Evolutionary conservation across 2,329 filamentous ascomycete species (phyloP).

Genomic region (Arthrinium puccinioides): DNA sequence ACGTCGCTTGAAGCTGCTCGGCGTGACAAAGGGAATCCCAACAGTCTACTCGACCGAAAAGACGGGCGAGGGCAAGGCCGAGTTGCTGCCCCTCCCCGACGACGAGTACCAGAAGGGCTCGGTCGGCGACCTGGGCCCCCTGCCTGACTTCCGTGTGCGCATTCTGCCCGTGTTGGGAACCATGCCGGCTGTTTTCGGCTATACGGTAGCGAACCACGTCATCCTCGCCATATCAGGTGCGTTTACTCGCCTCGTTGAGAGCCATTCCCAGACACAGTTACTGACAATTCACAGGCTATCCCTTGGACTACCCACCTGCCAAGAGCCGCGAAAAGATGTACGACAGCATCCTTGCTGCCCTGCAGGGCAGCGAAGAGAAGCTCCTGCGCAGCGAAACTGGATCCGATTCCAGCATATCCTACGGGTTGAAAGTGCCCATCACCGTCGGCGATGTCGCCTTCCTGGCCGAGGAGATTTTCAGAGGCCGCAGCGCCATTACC

Average conservation of each 20-base stretch:
- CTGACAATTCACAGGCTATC: conserved; percentile 74
- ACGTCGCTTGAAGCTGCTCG: conserved; percentile 66
- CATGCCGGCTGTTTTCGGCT: conserved; percentile 94
- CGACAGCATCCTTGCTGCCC: conserved; percentile 66
- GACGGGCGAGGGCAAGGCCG: conserved; percentile 82
- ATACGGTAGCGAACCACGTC: conserved; percentile 86
- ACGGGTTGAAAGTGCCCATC: conserved; percentile 74
- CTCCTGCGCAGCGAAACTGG: conserved; percentile 49
- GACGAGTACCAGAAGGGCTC: conserved; percentile 82
- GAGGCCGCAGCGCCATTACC: conserved; percentile 74
- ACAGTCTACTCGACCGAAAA: conserved; percentile 92
- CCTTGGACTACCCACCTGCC: conserved; percentile 71
- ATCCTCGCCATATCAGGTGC: conserved; percentile 82
- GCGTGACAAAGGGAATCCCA: conserved; percentile 78
- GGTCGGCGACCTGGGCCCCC: conserved; percentile 78
- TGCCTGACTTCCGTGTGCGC: conserved; percentile 89
- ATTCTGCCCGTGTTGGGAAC: conserved; percentile 93
- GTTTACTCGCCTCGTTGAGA: too few relatives aligned
- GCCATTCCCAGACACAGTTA: too few relatives aligned
- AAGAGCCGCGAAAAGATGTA: conserved; percentile 91
- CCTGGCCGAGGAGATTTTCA: conserved; percentile 81
- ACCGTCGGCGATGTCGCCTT: conserved; percentile 79
- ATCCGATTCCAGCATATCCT: conserved; percentile 38
- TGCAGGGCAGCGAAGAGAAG: conserved; percentile 76
- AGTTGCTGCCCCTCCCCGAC: conserved; percentile 77